Conservation (phyloP, 805 yeast species). For the Metschnikowia anglica region DNA sequence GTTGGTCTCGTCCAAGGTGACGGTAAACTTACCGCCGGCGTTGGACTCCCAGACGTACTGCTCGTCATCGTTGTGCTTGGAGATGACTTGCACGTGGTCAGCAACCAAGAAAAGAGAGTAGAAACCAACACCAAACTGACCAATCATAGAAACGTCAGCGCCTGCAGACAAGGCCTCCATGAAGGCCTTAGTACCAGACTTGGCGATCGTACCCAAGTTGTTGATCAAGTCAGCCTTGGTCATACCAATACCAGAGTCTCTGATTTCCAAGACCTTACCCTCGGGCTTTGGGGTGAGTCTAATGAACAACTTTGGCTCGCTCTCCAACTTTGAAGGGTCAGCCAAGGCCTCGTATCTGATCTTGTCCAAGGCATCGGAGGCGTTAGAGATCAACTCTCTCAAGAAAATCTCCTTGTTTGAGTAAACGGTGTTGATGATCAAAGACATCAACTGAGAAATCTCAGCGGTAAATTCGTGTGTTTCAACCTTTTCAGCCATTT, state of each 20-base stretch:
- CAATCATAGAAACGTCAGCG: constrained; percentile 99
- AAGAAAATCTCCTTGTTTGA: constrained; percentile 98
- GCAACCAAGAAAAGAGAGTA: constrained; percentile 99
- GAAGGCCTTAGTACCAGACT: constrained; percentile 98
- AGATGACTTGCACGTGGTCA: constrained; percentile 96
- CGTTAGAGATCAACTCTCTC: constrained; percentile 98
- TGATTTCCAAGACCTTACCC: constrained; percentile 88
- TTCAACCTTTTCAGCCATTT: constrained; percentile 62
- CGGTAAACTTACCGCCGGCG: constrained; percentile 99
- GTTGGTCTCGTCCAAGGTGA: constrained; percentile 82
- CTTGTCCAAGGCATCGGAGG: constrained; percentile 98
- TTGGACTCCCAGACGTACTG: constrained; percentile 99
- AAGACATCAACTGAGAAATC: constrained; percentile 99
- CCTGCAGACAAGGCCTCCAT: constrained; percentile 99
- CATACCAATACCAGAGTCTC: constrained; percentile 99
- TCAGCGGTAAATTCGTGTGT: constrained; percentile 99
- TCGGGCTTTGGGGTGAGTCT: constrained; percentile 98
- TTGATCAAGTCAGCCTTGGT: constrained; percentile 98
- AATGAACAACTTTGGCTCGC: constrained; percentile 95
- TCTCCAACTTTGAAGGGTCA: constrained; percentile 86
- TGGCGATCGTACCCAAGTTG: constrained; percentile 99
- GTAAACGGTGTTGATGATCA: constrained; percentile 99
- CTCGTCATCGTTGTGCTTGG: constrained; percentile 98
- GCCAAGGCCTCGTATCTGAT: constrained; percentile 95
- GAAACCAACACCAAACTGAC: constrained; percentile 99